Evolutionary conservation across 2,329 filamentous ascomycete genomes (phyloP).

Genomic region (Elsinoe perseae): DNA sequence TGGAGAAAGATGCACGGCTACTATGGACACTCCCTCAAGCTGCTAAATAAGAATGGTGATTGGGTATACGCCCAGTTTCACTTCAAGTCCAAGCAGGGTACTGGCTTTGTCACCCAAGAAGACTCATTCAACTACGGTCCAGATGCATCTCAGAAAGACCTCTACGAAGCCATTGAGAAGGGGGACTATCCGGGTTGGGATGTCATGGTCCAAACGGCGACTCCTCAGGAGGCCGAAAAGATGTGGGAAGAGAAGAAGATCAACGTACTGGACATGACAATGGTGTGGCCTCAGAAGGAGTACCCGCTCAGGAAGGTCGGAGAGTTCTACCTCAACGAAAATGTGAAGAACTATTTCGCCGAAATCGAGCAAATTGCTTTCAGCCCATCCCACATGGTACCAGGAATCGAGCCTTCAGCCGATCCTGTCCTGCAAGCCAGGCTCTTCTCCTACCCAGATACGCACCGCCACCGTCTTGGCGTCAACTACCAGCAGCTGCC

Average conservation of each 20-base stretch:
- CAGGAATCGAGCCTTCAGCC: conserved; percentile 60
- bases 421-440: conserved; percentile 63
- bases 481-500: conserved; percentile 54
- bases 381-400: conserved; percentile 58
- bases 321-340: conserved; percentile 47
- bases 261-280: conserved; percentile 49
- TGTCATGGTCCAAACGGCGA: conserved; percentile 46
- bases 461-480: conserved; percentile 51
- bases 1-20: conserved; percentile 52
- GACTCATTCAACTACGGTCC: conserved; percentile 45
- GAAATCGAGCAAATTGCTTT: conserved; percentile 65
- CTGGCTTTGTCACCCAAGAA: conserved; percentile 45
- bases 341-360: conserved; percentile 54
- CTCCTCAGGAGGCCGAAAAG: conserved; percentile 44
- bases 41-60: conserved; percentile 46
- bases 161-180: conserved; percentile 46
- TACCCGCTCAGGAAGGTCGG: conserved; percentile 48
- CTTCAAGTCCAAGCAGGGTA: conserved; percentile 46
- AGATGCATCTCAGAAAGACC: conserved; percentile 47
- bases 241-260: conserved; percentile 47
- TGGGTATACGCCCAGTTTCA: conserved; percentile 49
- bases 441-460: conserved; percentile 64
- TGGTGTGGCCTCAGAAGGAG: conserved; percentile 47
- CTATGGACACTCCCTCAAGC: conserved; percentile 45
- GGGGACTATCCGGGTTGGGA: conserved; percentile 48